phyloP scores from a whole-genome alignment of 1,284 basidiomycete species.

The Cryptococcus sp. region DNA sequence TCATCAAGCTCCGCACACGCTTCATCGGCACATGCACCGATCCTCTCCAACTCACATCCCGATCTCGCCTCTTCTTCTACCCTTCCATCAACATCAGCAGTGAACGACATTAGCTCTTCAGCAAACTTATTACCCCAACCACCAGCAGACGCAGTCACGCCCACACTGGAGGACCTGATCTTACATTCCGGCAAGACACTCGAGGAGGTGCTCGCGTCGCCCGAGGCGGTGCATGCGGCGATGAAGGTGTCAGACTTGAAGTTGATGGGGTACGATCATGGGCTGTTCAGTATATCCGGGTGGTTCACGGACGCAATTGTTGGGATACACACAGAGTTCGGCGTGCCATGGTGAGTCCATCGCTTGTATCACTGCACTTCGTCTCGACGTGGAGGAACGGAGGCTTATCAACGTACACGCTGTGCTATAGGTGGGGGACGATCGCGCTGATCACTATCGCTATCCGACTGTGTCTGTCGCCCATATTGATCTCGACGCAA shows the following conservation, averaged over 20 bases:
- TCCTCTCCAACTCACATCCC: slow-evolving; percentile 18
- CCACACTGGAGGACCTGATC: slow-evolving; percentile 49
- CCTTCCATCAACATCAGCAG: slow-evolving; percentile 9
- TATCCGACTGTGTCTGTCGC: slow-evolving; percentile 70
- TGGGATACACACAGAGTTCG: slow-evolving; percentile 69
- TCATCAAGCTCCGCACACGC: slow-evolving; percentile 3
- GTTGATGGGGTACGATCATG: slow-evolving; percentile 69
- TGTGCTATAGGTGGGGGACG: slow-evolving; percentile 62
- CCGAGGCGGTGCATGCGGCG: slow-evolving; percentile 50
- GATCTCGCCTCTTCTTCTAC: slow-evolving; percentile 15
- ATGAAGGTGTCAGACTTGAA: slow-evolving; percentile 77
- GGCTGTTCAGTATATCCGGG: slow-evolving; percentile 61
- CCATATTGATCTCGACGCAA: slow-evolving; percentile 67
- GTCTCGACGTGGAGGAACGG: background rate
- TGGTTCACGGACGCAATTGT: slow-evolving; percentile 69
- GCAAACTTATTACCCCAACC: slow-evolving; percentile 43
- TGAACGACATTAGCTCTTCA: slow-evolving; percentile 16
- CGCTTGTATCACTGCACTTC: background rate
- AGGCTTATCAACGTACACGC: background rate
- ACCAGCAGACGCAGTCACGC: slow-evolving; percentile 35
- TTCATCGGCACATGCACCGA: slow-evolving; percentile 19
- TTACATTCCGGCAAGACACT: slow-evolving; percentile 41
- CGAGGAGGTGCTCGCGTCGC: slow-evolving; percentile 47
- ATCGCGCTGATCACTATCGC: slow-evolving; percentile 72
- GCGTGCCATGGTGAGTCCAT: slow-evolving; percentile 68